Percentiles rank a stretch among this genome's conserved stretches.
phyloP scores from a whole-genome alignment of 2,329 filamentous ascomycete species.

The Aspergillus hortae region DNA sequence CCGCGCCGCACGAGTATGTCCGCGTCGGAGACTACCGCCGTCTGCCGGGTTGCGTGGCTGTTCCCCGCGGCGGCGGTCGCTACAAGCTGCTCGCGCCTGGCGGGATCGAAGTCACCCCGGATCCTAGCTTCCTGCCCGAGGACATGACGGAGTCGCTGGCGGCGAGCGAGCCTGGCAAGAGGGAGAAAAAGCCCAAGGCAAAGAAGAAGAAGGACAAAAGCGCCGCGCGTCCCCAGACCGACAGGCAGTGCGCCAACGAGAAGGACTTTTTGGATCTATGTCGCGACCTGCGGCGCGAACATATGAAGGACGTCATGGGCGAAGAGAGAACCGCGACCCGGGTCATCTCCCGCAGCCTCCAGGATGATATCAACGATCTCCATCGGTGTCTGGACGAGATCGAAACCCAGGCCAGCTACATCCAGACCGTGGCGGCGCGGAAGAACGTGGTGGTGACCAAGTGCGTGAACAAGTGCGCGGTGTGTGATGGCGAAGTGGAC shows the following conservation, averaged over 20 bases:
- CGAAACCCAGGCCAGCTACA: too few relatives aligned
- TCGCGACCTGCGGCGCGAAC: not conserved
- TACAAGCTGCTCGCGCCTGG: too few relatives aligned
- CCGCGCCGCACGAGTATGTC: slow-evolving; percentile 11
- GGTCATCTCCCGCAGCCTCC: too few relatives aligned
- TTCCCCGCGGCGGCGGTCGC: not conserved
- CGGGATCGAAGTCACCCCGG: too few relatives aligned
- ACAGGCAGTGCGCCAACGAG: not conserved
- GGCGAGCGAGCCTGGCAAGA: not conserved
- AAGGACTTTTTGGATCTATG: slow-evolving; percentile 3
- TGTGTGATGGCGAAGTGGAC: too few relatives aligned
- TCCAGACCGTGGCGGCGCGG: too few relatives aligned
- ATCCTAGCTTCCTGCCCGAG: not conserved
- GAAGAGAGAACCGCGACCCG: not conserved
- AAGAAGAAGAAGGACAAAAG: not conserved
- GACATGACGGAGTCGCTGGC: too few relatives aligned
- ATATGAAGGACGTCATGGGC: not conserved
- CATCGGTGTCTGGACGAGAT: too few relatives aligned
- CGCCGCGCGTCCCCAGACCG: not conserved
- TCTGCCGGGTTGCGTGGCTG: not conserved
- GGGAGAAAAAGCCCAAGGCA: not conserved
- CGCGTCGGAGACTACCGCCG: slow-evolving; percentile 8
- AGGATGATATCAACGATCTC: too few relatives aligned
- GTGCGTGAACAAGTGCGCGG: too few relatives aligned
- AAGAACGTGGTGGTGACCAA: too few relatives aligned